Conservation (phyloP, 1,284 basidiomycete species). For the Leccinum insigne region DNA sequence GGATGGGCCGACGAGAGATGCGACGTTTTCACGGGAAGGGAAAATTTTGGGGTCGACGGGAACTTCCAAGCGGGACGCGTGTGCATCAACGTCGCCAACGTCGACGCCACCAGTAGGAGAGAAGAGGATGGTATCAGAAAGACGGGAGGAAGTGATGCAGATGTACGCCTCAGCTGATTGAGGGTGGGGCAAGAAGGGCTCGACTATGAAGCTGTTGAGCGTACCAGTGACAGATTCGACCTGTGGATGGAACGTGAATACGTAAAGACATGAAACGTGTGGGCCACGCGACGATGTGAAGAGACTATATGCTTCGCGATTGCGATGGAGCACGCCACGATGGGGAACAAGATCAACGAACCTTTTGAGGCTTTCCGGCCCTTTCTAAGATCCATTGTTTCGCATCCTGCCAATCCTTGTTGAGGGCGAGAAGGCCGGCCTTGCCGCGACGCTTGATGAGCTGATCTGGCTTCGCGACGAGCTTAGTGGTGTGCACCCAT, state of each 20-base stretch:
- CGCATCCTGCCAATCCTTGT: constrained; percentile 90
- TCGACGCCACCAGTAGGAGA: constrained; percentile 99
- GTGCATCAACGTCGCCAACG: constrained; percentile 98
- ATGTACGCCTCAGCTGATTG: constrained; percentile 97
- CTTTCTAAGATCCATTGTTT: constrained; percentile 87
- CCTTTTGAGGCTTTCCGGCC: constrained; percentile 94
- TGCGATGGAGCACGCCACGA: constrained; percentile 1
- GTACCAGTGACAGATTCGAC: constrained; percentile 95
- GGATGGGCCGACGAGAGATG: constrained; percentile 82
- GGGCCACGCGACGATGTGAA: constrained; percentile 9
- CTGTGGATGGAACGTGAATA: constrained; percentile 38
- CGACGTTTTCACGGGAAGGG: constrained; percentile 80
- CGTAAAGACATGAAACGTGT: constrained; percentile 8
- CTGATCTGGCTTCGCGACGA: constrained; percentile 96
- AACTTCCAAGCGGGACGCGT: constrained; percentile 90
- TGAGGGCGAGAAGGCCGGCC: constrained; percentile 92
- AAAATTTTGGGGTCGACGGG: constrained; percentile 72
- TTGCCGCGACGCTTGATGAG: constrained; percentile 99
- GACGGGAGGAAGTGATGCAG: constrained; percentile 95
- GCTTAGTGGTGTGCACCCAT: constrained; percentile 89
- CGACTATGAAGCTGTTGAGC: constrained; percentile 97
- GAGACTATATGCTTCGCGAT: constrained; percentile 8
- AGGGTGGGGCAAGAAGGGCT: constrained; percentile 97
- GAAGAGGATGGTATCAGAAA: constrained; percentile 97
- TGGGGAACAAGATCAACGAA: constrained; percentile 30